Evolutionary conservation across 2,329 filamentous ascomycete species (phyloP).

Genomic region (Ceratocystis harringtonii): DNA sequence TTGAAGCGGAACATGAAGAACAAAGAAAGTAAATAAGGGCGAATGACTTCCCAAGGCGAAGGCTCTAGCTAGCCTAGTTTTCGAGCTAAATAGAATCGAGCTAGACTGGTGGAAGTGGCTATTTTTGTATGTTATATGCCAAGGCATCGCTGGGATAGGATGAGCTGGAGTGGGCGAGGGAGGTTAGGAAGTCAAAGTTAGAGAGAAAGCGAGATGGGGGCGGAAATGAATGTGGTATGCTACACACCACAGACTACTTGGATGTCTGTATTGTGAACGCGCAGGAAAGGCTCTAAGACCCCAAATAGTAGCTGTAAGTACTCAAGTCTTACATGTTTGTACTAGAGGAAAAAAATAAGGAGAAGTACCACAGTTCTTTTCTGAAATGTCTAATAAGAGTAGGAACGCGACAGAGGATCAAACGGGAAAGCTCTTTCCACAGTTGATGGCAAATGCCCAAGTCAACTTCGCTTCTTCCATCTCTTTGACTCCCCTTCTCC

Average conservation of each 20-base stretch:
- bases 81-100: background rate
- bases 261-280: background rate
- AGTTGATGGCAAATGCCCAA: background rate
- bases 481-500: background rate
- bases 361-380: no score
- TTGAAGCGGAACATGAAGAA: background rate
- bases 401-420: slow-evolving; percentile 5
- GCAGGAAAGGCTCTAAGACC: background rate
- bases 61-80: no score
- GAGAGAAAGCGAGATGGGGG: background rate
- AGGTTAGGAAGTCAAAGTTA: background rate
- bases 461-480: background rate
- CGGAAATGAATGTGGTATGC: background rate
- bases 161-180: background rate
- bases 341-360: no score
- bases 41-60: no score
- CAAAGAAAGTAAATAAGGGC: background rate
- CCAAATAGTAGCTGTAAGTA: no score
- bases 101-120: background rate
- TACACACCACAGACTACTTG: background rate
- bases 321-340: no score
- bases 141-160: background rate
- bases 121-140: background rate
- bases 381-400: background rate
- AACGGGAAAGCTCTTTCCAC: background rate